phyloP scores from a whole-genome alignment of 2,329 filamentous ascomycete genomes.

The Hirsutella minnesotensis region DNA sequence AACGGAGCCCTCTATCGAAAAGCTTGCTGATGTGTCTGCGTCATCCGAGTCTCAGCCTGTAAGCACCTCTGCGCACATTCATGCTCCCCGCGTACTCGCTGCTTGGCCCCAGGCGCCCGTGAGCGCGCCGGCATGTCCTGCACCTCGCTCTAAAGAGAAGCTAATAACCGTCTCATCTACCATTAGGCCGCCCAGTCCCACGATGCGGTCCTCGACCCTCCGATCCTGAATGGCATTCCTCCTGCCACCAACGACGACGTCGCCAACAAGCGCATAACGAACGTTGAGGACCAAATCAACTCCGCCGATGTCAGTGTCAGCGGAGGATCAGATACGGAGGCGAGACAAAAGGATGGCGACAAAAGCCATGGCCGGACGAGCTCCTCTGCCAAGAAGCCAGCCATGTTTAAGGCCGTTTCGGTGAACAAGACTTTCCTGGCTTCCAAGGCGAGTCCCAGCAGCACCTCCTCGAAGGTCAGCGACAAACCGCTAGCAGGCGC shows the following conservation, averaged over 20 bases:
- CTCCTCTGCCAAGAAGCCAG: slow-evolving; percentile 58
- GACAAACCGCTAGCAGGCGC: slow-evolving; percentile 38
- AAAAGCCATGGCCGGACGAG: slow-evolving; percentile 46
- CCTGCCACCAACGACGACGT: slow-evolving; percentile 33
- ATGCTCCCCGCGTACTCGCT: background rate
- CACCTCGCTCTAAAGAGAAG: slow-evolving; percentile 2
- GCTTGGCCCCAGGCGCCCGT: background rate
- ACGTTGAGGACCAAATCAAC: slow-evolving; percentile 45
- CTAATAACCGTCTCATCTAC: slow-evolving; percentile 12
- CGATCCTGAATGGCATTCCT: slow-evolving; percentile 35
- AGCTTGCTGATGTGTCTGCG: slow-evolving; percentile 41
- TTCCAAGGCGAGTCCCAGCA: slow-evolving; percentile 46
- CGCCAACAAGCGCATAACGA: slow-evolving; percentile 45
- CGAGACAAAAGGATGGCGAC: slow-evolving; percentile 42
- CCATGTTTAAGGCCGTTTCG: slow-evolving; percentile 74
- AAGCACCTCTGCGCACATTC: slow-evolving; percentile 7
- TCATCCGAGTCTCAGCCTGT: slow-evolving; percentile 33
- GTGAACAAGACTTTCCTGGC: slow-evolving; percentile 75
- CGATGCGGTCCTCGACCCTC: slow-evolving; percentile 32
- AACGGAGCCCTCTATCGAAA: slow-evolving; percentile 45
- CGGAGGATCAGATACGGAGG: slow-evolving; percentile 66
- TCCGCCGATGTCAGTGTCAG: slow-evolving; percentile 58
- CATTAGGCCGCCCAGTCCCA: slow-evolving; percentile 25
- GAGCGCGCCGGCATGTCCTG: background rate
- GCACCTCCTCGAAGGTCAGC: slow-evolving; percentile 33